Evolutionary conservation across 768 basidiomycete genomes (phyloP).

Genomic region (Rhizopogon vulgaris): DNA sequence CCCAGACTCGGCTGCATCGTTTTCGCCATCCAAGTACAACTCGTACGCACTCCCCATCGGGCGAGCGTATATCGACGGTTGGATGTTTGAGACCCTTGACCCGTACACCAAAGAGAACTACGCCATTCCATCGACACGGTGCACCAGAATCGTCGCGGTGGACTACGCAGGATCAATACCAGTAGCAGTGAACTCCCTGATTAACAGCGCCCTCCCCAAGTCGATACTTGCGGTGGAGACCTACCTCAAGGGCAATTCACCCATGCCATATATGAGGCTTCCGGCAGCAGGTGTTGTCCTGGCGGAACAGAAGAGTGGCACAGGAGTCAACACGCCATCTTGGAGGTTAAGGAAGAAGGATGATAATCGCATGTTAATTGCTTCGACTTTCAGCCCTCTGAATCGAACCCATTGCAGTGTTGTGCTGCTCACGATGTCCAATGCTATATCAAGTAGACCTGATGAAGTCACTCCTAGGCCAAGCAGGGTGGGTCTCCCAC

Average conservation of each 20-base stretch:
- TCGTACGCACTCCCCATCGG: slow-evolving; percentile 69
- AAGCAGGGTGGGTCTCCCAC: slow-evolving; percentile 29
- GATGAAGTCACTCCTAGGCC: slow-evolving; percentile 37
- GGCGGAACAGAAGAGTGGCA: slow-evolving; percentile 37
- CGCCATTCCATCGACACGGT: slow-evolving; percentile 87
- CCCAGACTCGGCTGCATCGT: slow-evolving; percentile 51
- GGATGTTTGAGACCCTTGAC: slow-evolving; percentile 95
- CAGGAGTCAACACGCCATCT: slow-evolving; percentile 19
- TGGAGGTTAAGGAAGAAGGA: slow-evolving; percentile 64
- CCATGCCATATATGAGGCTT: slow-evolving; percentile 61
- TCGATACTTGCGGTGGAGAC: slow-evolving; percentile 69
- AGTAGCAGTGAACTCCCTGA: slow-evolving; percentile 75
- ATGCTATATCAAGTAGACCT: slow-evolving; percentile 9
- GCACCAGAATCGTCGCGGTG: slow-evolving; percentile 76
- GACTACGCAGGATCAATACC: slow-evolving; percentile 87
- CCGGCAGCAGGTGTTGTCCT: slow-evolving; percentile 62
- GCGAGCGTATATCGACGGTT: slow-evolving; percentile 82
- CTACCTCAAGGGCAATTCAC: slow-evolving; percentile 59
- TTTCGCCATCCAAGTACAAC: slow-evolving; percentile 69
- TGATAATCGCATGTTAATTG: slow-evolving; percentile 49
- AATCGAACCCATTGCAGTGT: slow-evolving; percentile 46
- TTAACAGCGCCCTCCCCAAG: slow-evolving; percentile 73
- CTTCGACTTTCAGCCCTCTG: slow-evolving; percentile 45
- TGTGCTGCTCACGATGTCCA: slow-evolving; percentile 36
- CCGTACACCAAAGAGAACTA: slow-evolving; percentile 93